Evolutionary conservation across 2,329 filamentous ascomycete species (phyloP).

Genomic region (Ceratocystis colombiana): DNA sequence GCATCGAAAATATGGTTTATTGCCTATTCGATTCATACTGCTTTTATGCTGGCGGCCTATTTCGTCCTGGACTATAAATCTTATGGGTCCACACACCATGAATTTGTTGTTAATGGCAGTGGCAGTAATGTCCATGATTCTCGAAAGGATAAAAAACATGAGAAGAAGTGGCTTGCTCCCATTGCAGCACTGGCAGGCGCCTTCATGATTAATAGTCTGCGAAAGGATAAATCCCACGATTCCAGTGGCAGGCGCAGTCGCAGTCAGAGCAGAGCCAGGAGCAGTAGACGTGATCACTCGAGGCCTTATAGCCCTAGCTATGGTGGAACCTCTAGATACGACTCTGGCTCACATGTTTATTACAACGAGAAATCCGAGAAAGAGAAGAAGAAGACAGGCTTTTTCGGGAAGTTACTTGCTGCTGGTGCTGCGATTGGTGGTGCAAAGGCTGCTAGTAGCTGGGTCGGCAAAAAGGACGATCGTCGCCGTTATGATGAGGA

Average conservation of each 20-base stretch:
- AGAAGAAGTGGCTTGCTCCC: constrained; percentile 42
- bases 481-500: constrained; percentile 47
- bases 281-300: constrained; percentile 26
- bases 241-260: constrained; percentile 34
- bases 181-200: constrained; percentile 44
- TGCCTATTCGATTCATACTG: constrained; percentile 69
- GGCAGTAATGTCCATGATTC: constrained; percentile 29
- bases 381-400: constrained; percentile 35
- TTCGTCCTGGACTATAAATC: constrained; percentile 68
- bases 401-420: constrained; percentile 51
- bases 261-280: constrained; percentile 25
- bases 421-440: constrained; percentile 54
- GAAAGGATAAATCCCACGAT: constrained; percentile 35
- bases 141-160: constrained; percentile 32
- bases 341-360: constrained; percentile 55
- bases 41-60: constrained; percentile 60
- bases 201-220: constrained; percentile 39
- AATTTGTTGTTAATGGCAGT: constrained; percentile 29
- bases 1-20: constrained; percentile 80
- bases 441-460: constrained; percentile 49
- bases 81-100: constrained; percentile 41
- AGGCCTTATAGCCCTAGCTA: constrained; percentile 34
- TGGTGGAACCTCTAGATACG: constrained; percentile 45
- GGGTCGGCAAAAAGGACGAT: constrained; percentile 37
- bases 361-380: constrained; percentile 36